A percentile compares a stretch with the other conserved stretches of the same genome.
Conservation (phyloP, 306 rosid genomes). For the Corylus avellana region DNA sequence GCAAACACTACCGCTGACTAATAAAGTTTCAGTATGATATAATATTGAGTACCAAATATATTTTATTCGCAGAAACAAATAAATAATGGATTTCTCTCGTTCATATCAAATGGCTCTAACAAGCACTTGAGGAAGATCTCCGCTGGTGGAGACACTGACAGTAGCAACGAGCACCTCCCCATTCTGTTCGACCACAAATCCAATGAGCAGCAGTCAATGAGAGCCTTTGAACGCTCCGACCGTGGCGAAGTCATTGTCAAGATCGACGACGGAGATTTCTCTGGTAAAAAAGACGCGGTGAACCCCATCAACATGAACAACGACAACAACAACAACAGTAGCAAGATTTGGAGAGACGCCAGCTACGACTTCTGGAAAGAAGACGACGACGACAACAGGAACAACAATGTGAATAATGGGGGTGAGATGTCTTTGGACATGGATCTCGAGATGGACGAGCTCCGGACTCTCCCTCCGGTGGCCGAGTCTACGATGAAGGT, state of each 20-base stretch:
- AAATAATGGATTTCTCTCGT: conserved; percentile 64
- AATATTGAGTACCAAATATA: not conserved
- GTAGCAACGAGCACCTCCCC: conserved; percentile 50
- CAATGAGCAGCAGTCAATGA: conserved; percentile 13
- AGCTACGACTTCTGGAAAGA: conserved; percentile 59
- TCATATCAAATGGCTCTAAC: conserved; percentile 51
- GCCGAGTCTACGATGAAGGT: conserved; percentile 52
- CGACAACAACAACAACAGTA: not conserved
- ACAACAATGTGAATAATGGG: not conserved
- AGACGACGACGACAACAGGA: not conserved
- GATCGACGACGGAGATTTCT: conserved; percentile 44
- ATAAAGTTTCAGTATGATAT: not conserved
- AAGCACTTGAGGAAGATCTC: conserved; percentile 39
- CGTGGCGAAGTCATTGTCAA: conserved; percentile 56
- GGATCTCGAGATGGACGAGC: conserved; percentile 97
- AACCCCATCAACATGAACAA: not conserved
- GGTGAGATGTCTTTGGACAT: conserved; percentile 70
- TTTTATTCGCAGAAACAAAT: not conserved
- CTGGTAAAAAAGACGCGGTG: not conserved
- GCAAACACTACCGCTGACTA: no score
- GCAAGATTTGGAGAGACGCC: conserved; percentile 55
- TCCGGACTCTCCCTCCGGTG: conserved; percentile 43
- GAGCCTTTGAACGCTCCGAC: not conserved
- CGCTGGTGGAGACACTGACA: conserved; percentile 17
- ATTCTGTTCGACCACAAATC: conserved; percentile 49